Conservation (phyloP, 768 basidiomycete species). For the Mrakia blollopis region DNA sequence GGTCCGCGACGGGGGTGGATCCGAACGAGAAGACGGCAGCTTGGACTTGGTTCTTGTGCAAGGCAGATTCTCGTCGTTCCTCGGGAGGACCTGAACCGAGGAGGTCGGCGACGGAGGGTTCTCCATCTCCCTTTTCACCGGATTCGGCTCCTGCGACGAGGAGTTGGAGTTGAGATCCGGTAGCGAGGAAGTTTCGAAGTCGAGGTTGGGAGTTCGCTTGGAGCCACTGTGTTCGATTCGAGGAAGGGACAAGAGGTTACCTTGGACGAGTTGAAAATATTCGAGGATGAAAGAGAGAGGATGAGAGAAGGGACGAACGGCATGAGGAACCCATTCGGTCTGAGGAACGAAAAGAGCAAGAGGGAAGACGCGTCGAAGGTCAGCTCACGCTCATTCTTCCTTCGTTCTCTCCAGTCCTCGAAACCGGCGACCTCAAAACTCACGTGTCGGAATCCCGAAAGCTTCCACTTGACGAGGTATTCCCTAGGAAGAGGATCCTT, state of each 20-base stretch:
- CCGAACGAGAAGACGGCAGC: conserved; percentile 34
- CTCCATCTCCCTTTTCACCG: conserved; percentile 34
- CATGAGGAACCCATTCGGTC: conserved; percentile 84
- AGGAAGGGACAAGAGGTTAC: neutral
- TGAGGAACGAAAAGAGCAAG: conserved; percentile 23
- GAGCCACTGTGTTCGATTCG: conserved; percentile 55
- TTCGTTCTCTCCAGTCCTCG: neutral
- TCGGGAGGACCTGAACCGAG: conserved; percentile 33
- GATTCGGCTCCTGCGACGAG: conserved; percentile 47
- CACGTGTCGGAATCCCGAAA: conserved; percentile 62
- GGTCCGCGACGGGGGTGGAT: conserved; percentile 50
- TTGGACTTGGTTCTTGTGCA: conserved; percentile 3
- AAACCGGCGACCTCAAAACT: conserved; percentile 43
- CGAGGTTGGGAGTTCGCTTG: conserved; percentile 60
- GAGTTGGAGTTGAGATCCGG: conserved; percentile 65
- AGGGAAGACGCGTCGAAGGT: neutral
- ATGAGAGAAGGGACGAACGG: conserved; percentile 37
- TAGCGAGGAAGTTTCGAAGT: conserved; percentile 68
- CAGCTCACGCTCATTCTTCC: neutral
- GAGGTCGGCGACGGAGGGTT: conserved; percentile 39
- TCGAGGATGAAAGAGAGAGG: no score
- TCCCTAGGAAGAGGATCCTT: conserved; percentile 71
- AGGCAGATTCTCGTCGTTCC: conserved; percentile 14
- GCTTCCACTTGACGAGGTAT: conserved; percentile 87
- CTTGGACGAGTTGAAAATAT: no score